phyloP scores from a whole-genome alignment of 306 rosid genomes.

The Vigna radiata region DNA sequence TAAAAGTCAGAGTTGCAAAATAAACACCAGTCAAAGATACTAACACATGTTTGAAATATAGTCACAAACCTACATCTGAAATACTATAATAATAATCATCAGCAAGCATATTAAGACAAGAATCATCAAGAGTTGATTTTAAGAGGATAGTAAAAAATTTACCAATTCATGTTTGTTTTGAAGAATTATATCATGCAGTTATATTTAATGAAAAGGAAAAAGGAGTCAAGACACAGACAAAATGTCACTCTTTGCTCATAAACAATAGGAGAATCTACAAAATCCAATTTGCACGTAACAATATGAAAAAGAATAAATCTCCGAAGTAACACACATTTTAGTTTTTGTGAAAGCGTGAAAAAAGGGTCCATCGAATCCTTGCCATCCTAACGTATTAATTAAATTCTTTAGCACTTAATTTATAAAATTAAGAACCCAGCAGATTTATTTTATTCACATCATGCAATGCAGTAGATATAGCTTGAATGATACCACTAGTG shows the following conservation, averaged over 20 bases:
- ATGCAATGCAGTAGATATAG: constrained; percentile 10
- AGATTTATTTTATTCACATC: constrained; percentile 22
- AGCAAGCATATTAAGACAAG: constrained; percentile 7
- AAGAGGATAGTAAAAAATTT: constrained; percentile 1
- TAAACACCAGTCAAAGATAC: constrained; percentile 17
- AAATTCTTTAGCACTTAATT: not conserved
- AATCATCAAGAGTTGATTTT: constrained; percentile 7
- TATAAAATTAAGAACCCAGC: constrained; percentile 15
- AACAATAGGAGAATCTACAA: constrained; percentile 30
- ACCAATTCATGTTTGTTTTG: constrained; percentile 5
- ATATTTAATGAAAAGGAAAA: not conserved
- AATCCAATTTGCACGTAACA: not conserved
- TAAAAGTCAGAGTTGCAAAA: constrained; percentile 36
- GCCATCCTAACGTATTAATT: not conserved
- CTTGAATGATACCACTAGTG: not conserved
- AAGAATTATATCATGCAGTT: constrained; percentile 1
- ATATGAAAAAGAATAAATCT: constrained; percentile 1
- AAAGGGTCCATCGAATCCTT: constrained; percentile 2
- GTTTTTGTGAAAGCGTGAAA: constrained; percentile 11
- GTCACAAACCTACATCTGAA: constrained; percentile 15
- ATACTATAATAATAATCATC: constrained; percentile 1
- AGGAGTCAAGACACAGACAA: constrained; percentile 23
- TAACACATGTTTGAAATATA: not conserved
- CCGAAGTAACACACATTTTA: not conserved
- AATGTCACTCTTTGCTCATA: constrained; percentile 14